Conservation (phyloP, 1,284 basidiomycete genomes). For the Apiotrichum sp. region DNA sequence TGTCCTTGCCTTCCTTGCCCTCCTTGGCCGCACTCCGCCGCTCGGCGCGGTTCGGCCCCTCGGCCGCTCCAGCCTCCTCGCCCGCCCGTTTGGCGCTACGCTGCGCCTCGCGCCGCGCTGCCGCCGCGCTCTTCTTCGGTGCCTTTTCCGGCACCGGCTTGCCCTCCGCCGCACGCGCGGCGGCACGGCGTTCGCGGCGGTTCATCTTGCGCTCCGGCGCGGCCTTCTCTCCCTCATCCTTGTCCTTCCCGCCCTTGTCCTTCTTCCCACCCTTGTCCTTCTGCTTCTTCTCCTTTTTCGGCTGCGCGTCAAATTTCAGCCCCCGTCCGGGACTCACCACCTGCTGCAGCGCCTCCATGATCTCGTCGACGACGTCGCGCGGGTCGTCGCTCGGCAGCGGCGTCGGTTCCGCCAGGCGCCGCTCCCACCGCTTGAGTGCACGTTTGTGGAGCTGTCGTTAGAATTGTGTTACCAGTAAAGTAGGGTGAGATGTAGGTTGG, state of each 20-base stretch:
- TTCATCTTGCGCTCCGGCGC: constrained; percentile 1
- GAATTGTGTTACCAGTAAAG: not conserved
- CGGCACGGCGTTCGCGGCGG: constrained; percentile 13
- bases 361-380: constrained; percentile 27
- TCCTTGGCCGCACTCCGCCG: constrained; percentile 1
- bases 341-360: constrained; percentile 16
- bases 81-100: constrained; percentile 1
- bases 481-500: not conserved
- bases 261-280: constrained; percentile 4
- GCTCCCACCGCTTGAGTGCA: constrained; percentile 25
- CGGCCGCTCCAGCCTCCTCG: not conserved
- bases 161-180: constrained; percentile 10
- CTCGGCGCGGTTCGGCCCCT: constrained; percentile 2
- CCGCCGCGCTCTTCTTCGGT: constrained; percentile 1
- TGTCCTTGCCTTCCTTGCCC: constrained; percentile 6
- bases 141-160: not conserved
- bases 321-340: not conserved
- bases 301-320: not conserved
- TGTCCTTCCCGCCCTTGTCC: constrained; percentile 1
- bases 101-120: constrained; percentile 8
- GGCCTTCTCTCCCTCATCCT: constrained; percentile 1
- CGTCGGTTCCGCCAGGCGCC: constrained; percentile 9
- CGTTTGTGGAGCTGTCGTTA: constrained; percentile 26
- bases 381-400: constrained; percentile 19
- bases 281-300: constrained; percentile 5